phyloP scores from a whole-genome alignment of 768 basidiomycete species.

The Collybiopsis luxurians region DNA sequence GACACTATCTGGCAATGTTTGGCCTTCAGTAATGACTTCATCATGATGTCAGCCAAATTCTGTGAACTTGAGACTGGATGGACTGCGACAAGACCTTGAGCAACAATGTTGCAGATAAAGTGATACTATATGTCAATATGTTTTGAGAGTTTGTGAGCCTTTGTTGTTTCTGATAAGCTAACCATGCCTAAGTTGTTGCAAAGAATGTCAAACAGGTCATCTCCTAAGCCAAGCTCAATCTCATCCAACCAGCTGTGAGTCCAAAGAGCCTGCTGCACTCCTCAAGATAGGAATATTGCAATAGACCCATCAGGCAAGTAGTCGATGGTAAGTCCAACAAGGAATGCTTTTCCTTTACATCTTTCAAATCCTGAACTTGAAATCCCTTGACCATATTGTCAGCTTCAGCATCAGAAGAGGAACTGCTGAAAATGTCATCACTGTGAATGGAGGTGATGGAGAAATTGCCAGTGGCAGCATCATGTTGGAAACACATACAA shows the following conservation, averaged over 20 bases:
- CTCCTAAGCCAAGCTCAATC: slow-evolving; percentile 12
- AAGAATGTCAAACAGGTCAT: neutral
- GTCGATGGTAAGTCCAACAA: neutral
- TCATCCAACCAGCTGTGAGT: slow-evolving; percentile 22
- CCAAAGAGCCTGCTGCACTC: slow-evolving; percentile 30
- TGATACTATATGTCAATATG: neutral
- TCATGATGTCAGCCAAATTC: too few species aligned
- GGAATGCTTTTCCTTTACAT: neutral
- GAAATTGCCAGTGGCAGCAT: neutral
- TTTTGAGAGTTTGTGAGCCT: neutral
- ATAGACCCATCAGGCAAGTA: neutral
- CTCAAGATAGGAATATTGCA: slow-evolving; percentile 19
- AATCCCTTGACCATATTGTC: neutral
- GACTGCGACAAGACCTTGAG: neutral
- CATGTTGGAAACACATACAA: neutral
- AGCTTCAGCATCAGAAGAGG: neutral
- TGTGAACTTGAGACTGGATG: neutral
- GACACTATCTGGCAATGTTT: neutral
- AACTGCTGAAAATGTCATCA: neutral
- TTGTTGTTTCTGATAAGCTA: neutral
- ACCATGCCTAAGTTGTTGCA: neutral
- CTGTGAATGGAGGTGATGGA: neutral
- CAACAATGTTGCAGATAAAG: neutral
- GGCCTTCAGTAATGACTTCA: neutral
- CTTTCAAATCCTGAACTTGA: neutral